Base-by-base conservation (phyloP, 495 filamentous ascomycete species). In the Penicillium cataractarum region DNA sequence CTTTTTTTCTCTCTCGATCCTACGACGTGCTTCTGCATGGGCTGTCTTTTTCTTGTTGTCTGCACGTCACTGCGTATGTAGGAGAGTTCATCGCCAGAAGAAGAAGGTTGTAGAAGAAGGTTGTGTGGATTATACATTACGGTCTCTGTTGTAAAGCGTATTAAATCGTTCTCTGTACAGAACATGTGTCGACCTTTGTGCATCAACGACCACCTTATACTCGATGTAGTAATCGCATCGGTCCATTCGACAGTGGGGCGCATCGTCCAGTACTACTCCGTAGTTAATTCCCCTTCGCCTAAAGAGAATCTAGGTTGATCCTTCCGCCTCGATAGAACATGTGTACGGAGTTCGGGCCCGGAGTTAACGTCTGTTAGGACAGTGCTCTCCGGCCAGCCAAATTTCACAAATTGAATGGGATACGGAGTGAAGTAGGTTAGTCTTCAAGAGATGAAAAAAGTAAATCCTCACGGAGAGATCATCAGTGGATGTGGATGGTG, bases 151-250 rank as follows among this genome's bases (percentile, higher is more conserved):
- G 4, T 0, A 24, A 29, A 50, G 46, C 9, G 44, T 27, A 48
- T 5, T n/a, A 9, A 15, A 15, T 26, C 6, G 27, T 7, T 26
- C 4, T n/a, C n/a, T n/a, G n/a, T n/a, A 2, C 6, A 24, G 4
- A 6, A 10, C 8, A 48, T 40, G 6, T 24, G 4, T 22, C 19
- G 17, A 21, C 19, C 13, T 46, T 4, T 22, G 8, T 46, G 1
- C 9, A 24, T 46, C 9, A 9, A 21, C 51, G 21, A 22, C 44
- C 26, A 66, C 64, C 55, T n/a, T 56, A 59, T 66, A 62, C 64
- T 62, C 22, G 31, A 62, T 66, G 37, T 19, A 59, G 64, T 62
- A 63, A 54, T 24, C 51, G 51, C 51, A 54, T 32, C 51, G 15
- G 31, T 21, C 17, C n/a, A 33, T 29, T n/a, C 27, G 29, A 54